Percentiles rank a stretch among this genome's conserved stretches.
Conservation (phyloP, 345 rosid species). For the Leavenworthia alabamica region DNA sequence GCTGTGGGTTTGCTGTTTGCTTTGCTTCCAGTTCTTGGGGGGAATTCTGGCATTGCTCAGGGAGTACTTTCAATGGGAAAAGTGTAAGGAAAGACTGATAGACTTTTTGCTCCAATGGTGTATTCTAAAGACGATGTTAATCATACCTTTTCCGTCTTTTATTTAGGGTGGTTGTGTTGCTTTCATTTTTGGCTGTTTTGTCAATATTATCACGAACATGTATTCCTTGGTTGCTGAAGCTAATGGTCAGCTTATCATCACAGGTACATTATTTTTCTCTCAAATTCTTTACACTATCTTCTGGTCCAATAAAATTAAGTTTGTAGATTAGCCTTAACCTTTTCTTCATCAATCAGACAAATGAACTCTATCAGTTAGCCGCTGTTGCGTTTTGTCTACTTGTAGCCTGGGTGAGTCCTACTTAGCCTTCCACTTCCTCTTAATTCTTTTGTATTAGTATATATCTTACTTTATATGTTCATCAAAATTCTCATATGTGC, state of each 20-base stretch:
- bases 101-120: neutral
- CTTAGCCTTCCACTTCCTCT: slow-evolving; percentile 5
- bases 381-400: slow-evolving; percentile 77
- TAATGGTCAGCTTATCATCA: slow-evolving; percentile 82
- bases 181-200: slow-evolving; percentile 64
- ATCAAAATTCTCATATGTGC: neutral
- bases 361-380: slow-evolving; percentile 70
- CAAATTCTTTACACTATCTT: neutral
- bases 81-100: slow-evolving; percentile 45
- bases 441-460: neutral
- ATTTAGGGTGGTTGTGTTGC: slow-evolving; percentile 59
- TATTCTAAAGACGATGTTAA: slow-evolving; percentile 3
- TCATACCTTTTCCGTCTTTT: neutral
- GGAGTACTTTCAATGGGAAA: slow-evolving; percentile 78
- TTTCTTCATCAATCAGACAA: slow-evolving; percentile 42
- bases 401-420: slow-evolving; percentile 64
- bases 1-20: slow-evolving; percentile 94
- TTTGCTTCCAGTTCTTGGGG: slow-evolving; percentile 85
- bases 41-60: slow-evolving; percentile 69
- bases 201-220: slow-evolving; percentile 64
- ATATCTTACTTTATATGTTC: neutral
- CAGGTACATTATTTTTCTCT: slow-evolving; percentile 40
- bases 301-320: neutral
- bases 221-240: slow-evolving; percentile 75
- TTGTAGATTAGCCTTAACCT: slow-evolving; percentile 1